Evolutionary conservation across 805 yeast genomes (phyloP), one percentile per base, ranked within the genome.

Genomic region (Hanseniaspora clermontiae): DNA sequence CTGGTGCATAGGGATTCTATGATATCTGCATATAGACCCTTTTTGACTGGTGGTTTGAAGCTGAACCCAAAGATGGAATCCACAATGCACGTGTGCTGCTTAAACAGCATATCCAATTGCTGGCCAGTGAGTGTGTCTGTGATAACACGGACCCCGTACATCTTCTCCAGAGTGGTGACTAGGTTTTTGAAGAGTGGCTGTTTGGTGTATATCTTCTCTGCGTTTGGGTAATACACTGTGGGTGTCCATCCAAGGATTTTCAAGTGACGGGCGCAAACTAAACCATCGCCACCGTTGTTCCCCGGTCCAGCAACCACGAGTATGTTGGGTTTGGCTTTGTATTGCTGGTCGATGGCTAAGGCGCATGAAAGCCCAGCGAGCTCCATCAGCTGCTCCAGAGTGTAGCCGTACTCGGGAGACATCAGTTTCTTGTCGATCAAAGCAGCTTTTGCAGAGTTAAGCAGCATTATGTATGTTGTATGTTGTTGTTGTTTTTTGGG

Each of bases 331-430:
- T 72, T 8, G 55, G 46, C 0, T 7, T 95, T 95, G 61, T 77
- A 87, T 38, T 81, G 75, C 51, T 74, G 77, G 64, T 79, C 81
- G 2, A 90, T 77, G 0, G 95, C 87, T 63, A 88, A 87, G 5
- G 98, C 97, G 10, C 91, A 97, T 1, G 96, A 81, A 32, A 90
- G 75, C 0, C 98, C 98, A 0, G 98, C 98, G 45, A 93, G 74
- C 69, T 93, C 98, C 98, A 93, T 93, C 71, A 77, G 52, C 51
- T 65, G 70, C 48, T 68, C 64, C 36, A 64, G 53, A 12, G 70
- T 65, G 60, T 64, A 68, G 24, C 67, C 68, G 49, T 64, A 93
- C 1, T 82, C 82, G 0, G 84, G 70, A 0, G 93, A 81, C 97
- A 93, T 91, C 58, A 91, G 75, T 64, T 90, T 96, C 60, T 77